Percentiles rank a stretch among this genome's conserved stretches.
Evolutionary conservation across 495 filamentous ascomycete species (phyloP).

Genomic region (Oidiodendron maius): DNA sequence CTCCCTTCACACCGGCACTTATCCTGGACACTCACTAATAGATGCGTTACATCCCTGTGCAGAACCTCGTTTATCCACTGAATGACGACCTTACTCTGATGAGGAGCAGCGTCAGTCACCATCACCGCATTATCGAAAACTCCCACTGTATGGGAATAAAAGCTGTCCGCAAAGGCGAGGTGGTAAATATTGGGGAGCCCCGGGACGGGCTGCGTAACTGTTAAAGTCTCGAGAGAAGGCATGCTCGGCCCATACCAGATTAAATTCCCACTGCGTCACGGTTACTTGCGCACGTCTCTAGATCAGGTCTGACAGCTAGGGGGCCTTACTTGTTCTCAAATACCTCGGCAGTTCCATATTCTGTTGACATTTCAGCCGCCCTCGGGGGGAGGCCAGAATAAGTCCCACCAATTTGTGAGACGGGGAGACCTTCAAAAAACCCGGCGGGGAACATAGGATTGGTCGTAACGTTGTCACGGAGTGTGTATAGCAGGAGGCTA

Average conservation of each 20-base stretch:
- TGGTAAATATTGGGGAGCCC: not conserved
- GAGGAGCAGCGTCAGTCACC: not conserved
- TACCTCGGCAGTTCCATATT: not conserved
- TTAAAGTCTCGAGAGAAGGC: not conserved
- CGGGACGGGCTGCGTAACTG: not conserved
- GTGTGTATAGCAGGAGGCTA: not conserved
- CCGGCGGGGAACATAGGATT: not conserved
- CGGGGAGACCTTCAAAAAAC: not conserved
- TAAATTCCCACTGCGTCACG: no score
- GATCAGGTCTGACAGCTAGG: no score
- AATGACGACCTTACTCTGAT: not conserved
- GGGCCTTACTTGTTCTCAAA: no score
- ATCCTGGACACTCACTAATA: not conserved
- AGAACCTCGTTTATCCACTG: not conserved
- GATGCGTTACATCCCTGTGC: not conserved
- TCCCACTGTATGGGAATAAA: not conserved
- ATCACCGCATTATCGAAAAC: not conserved
- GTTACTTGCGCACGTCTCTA: no score
- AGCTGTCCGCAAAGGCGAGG: not conserved
- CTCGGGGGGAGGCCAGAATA: no score
- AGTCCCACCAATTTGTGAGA: no score
- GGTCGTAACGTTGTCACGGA: not conserved
- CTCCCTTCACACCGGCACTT: no score
- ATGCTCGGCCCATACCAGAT: not conserved
- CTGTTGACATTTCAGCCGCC: not conserved